Conservation (phyloP, 2,329 filamentous ascomycete species). For the Exutisphaerella laricina region DNA sequence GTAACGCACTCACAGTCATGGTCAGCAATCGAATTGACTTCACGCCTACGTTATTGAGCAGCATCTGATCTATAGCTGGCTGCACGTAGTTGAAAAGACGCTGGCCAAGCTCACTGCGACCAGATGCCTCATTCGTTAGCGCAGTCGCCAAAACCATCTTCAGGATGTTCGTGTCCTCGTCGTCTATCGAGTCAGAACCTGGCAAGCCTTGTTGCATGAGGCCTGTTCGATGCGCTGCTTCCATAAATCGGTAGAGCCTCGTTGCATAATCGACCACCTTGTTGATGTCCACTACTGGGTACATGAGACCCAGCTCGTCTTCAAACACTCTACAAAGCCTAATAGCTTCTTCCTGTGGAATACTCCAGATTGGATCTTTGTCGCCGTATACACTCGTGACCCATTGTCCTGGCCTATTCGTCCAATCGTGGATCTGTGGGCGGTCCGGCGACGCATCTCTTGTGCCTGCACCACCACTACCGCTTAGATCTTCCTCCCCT, state of each 20-base stretch:
- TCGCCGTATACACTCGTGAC: slow-evolving; percentile 38
- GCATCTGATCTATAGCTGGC: slow-evolving; percentile 58
- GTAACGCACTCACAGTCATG: slow-evolving; percentile 44
- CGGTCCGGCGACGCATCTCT: slow-evolving; percentile 18
- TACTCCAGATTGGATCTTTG: slow-evolving; percentile 74
- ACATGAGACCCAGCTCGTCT: slow-evolving; percentile 89
- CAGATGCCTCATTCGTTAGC: slow-evolving; percentile 70
- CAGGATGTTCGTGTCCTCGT: slow-evolving; percentile 63
- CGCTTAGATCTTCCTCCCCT: slow-evolving; percentile 58
- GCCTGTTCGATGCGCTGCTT: slow-evolving; percentile 56
- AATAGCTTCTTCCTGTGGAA: slow-evolving; percentile 72
- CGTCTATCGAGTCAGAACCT: slow-evolving; percentile 55
- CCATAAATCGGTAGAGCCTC: slow-evolving; percentile 66
- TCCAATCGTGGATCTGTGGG: slow-evolving; percentile 3
- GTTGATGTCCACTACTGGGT: slow-evolving; percentile 74
- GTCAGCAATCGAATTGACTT: slow-evolving; percentile 55
- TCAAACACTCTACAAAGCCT: slow-evolving; percentile 75
- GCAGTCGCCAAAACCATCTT: slow-evolving; percentile 80
- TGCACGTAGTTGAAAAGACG: slow-evolving; percentile 73
- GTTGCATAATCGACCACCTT: slow-evolving; percentile 64
- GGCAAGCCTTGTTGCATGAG: slow-evolving; percentile 51
- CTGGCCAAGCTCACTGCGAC: slow-evolving; percentile 67
- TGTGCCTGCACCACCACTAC: slow-evolving; percentile 20
- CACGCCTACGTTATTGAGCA: slow-evolving; percentile 53
- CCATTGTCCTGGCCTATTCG: slow-evolving; percentile 15